Evolutionary conservation across 306 rosid genomes (phyloP), one percentile per base, ranked within the genome.

Genomic region (Adenanthera pavonina): DNA sequence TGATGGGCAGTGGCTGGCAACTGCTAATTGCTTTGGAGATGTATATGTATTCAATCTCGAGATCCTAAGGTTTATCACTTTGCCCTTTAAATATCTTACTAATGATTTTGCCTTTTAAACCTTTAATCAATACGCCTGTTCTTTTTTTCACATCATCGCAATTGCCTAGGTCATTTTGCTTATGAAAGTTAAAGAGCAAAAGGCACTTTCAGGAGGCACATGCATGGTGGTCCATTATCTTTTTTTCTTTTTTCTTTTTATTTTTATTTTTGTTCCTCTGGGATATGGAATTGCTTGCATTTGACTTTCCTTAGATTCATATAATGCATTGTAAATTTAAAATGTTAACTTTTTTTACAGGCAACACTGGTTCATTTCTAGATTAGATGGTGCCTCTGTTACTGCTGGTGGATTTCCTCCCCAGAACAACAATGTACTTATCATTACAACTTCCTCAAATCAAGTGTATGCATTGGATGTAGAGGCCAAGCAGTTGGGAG

Each of bases 1-100:
- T 65, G 99, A 96, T 82, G 92, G 94, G 65, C 99, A 93, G 85
- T 96, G 99, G 99, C 77, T 96, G 87, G 97, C 98, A 9, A 97
- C 99, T n/a, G 90, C 93, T 79, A 96, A 96, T 87, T 93, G 98
- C 86, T 91, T 93, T 87, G 99, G 99, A 73, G 99, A 95, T 86
- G 74, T 93, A 69, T 95, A 93, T 74, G 68, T 95, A 78, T 95
- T 95, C 84, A 93, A 95, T 83, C 82, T 95, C 83, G 98, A 95
- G 86, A 88, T 68, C 77, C 85, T 76, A 80, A 95, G 98, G 99
- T 95, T 38, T 56, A 84, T 48, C 56, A 74, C 78, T 52, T 9
- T 77, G 14, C 35, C 8, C 36, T 9, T 10, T n/a, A 33, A 52
- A 36, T 81, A 19, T 33, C 40, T 47, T 74, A 47, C 73, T 71